Conservation (phyloP, 2,329 filamentous ascomycete genomes). For the Aureobasidium leucospermi region DNA sequence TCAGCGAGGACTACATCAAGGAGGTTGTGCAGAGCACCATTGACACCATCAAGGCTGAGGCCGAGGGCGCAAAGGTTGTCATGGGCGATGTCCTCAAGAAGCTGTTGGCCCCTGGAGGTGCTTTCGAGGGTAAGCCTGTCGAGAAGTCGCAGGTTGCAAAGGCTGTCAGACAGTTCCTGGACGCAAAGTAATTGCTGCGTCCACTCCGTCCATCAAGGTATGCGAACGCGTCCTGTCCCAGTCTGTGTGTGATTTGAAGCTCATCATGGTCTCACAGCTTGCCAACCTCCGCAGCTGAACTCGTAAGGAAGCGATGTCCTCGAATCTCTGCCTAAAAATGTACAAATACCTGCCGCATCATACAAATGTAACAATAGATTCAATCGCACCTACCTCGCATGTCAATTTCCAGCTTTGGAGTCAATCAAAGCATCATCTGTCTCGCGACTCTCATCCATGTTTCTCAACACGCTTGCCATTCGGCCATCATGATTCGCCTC, state of each 20-base stretch:
- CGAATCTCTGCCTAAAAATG: not conserved
- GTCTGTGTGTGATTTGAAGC: not conserved
- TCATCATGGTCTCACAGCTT: not conserved
- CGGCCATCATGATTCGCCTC: not conserved
- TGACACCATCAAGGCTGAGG: conserved; percentile 38
- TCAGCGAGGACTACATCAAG: conserved; percentile 54
- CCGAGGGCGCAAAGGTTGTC: conserved; percentile 42
- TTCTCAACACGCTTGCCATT: not conserved
- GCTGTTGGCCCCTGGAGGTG: conserved; percentile 43
- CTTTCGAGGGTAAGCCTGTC: conserved; percentile 56
- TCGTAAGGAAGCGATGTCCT: not conserved
- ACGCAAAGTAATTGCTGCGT: not conserved
- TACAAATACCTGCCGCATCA: not conserved
- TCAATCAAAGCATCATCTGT: not conserved
- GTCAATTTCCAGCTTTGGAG: not conserved
- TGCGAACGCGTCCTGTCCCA: not conserved
- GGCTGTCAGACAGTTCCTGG: conserved; percentile 45
- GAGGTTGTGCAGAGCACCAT: conserved; percentile 47
- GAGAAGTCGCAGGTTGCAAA: conserved; percentile 55
- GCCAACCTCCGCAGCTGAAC: not conserved
- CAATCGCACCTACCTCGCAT: not conserved
- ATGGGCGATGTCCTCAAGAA: conserved; percentile 59
- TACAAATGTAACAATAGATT: conserved; percentile 1
- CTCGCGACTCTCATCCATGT: not conserved
- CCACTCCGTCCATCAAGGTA: not conserved